A percentile compares a stretch with the other conserved stretches of the same genome.
Conservation (phyloP, 768 basidiomycete species). For the Cantharellus cinnabarinus region DNA sequence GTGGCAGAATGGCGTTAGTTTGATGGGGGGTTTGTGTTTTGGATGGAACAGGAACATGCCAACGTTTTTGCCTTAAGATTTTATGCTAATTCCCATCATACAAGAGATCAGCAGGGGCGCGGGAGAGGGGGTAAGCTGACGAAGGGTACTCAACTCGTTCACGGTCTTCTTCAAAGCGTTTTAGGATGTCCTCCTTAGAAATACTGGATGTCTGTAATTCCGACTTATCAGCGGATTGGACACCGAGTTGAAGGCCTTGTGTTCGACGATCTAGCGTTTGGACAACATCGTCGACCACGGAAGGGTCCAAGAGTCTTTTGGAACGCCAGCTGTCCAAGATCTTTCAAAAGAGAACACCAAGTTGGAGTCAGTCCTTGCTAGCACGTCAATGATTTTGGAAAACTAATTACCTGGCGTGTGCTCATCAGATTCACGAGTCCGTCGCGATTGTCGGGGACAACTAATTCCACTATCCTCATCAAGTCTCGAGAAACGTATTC, state of each 20-base stretch:
- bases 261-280: conserved; percentile 31
- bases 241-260: conserved; percentile 7
- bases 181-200: conserved; percentile 49
- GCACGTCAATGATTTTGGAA: conserved; percentile 8
- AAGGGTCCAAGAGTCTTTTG: conserved; percentile 66
- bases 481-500: conserved; percentile 65
- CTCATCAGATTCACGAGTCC: conserved; percentile 76
- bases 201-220: conserved; percentile 16
- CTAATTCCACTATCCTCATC: conserved; percentile 51
- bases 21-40: conserved; percentile 6
- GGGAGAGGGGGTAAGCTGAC: background rate
- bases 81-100: conserved; percentile 33
- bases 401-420: conserved; percentile 47
- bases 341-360: conserved; percentile 19
- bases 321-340: conserved; percentile 82
- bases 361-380: background rate
- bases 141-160: conserved; percentile 30
- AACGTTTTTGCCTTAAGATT: conserved; percentile 70
- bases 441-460: conserved; percentile 77
- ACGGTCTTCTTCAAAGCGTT: conserved; percentile 79
- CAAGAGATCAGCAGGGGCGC: background rate
- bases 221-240: background rate
- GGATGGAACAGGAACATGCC: conserved; percentile 20
- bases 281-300: conserved; percentile 53
- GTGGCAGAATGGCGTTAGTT: background rate